phyloP scores from a whole-genome alignment of 768 basidiomycete species.

The Russula abietina region DNA sequence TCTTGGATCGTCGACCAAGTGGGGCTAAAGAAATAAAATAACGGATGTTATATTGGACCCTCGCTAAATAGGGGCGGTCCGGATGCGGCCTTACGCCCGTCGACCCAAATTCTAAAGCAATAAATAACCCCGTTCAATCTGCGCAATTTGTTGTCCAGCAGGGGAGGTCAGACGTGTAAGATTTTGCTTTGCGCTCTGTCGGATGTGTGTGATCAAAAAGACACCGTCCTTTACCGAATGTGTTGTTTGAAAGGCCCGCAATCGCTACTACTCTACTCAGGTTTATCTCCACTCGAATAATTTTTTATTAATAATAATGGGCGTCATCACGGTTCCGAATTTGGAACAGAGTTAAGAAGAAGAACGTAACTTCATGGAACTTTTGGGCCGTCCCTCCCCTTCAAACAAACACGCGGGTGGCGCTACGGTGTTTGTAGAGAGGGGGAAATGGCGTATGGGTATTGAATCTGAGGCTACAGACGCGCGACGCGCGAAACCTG shows the following conservation, averaged over 20 bases:
- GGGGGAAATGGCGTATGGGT: not conserved
- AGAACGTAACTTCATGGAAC: not conserved
- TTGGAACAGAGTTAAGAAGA: slow-evolving; percentile 9
- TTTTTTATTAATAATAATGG: too few species aligned
- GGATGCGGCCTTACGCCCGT: slow-evolving; percentile 12
- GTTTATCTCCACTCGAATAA: slow-evolving; percentile 7
- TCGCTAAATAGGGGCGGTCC: slow-evolving; percentile 3
- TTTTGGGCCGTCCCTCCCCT: not conserved
- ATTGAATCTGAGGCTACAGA: not conserved
- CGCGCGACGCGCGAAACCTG: slow-evolving; percentile 1
- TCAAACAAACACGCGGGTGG: not conserved
- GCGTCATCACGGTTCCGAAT: slow-evolving; percentile 6
- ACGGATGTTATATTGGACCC: not conserved
- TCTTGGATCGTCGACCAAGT: not conserved
- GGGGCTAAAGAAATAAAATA: not conserved
- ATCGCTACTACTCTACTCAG: too few species aligned
- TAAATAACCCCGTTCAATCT: slow-evolving; percentile 6
- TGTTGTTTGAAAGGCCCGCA: not conserved
- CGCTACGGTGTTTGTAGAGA: not conserved
- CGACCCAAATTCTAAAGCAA: not conserved
- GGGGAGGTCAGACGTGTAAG: not conserved
- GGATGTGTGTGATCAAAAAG: not conserved
- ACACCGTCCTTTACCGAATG: not conserved
- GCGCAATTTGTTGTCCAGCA: slow-evolving; percentile 5
- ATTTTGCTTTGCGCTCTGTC: not conserved